Evolutionary conservation across 2,329 filamentous ascomycete species (phyloP).

Genomic region (Colletotrichum cordylinicola): DNA sequence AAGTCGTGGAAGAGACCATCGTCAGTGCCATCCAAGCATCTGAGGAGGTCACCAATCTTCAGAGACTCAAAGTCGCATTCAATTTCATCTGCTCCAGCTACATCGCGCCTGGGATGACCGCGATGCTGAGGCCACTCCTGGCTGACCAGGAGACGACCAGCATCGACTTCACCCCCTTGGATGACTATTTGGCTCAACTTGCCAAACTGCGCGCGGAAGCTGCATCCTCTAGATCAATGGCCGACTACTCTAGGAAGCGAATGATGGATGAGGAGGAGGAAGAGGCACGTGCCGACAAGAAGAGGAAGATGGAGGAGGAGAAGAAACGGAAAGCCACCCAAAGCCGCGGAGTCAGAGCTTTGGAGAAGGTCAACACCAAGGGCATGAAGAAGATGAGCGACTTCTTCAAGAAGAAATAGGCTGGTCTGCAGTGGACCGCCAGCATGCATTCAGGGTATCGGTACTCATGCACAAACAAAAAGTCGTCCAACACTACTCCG

Average conservation of each 20-base stretch:
- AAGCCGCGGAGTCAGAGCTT: constrained; percentile 76
- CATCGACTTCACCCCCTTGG: constrained; percentile 73
- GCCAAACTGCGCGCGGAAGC: constrained; percentile 74
- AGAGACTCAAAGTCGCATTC: constrained; percentile 69
- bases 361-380: constrained; percentile 88
- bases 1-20: constrained; percentile 36
- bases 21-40: constrained; percentile 52
- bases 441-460: constrained; percentile 18
- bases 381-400: constrained; percentile 98
- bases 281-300: constrained; percentile 76
- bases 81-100: constrained; percentile 70
- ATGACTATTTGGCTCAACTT: constrained; percentile 72
- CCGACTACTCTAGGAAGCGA: constrained; percentile 76
- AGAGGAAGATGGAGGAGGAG: constrained; percentile 85
- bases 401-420: constrained; percentile 80
- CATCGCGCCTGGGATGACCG: constrained; percentile 50
- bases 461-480: constrained; percentile 15
- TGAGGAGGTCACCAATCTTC: constrained; percentile 58
- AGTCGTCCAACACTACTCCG: constrained; percentile 8
- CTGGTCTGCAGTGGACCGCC: not conserved
- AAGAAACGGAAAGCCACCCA: constrained; percentile 80
- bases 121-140: constrained; percentile 47
- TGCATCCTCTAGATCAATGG: constrained; percentile 68
- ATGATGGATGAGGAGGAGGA: constrained; percentile 70
- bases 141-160: constrained; percentile 33